These are phyloP conservation scores for Phytophthora palmivora DNA, from an alignment of 352 stramenopile genomes.

Conservation along the genomic window DNA sequence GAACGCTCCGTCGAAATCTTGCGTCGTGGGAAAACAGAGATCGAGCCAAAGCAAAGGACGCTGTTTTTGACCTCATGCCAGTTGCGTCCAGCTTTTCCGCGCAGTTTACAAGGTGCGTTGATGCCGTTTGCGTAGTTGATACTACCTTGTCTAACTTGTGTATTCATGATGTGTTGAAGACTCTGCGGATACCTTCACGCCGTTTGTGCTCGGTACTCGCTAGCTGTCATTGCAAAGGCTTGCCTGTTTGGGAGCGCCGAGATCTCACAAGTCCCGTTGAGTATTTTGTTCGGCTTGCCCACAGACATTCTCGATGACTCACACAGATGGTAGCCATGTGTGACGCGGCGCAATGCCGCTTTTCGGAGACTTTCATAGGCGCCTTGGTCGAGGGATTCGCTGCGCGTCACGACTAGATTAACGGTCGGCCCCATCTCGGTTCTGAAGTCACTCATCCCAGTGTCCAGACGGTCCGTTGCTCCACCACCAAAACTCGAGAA, in stretches of 20 bases:
- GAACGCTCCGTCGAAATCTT: conserved; percentile 24
- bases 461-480: conserved; percentile 11
- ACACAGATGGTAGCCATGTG: background rate
- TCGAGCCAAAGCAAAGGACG: conserved; percentile 1
- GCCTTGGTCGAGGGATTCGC: conserved; percentile 12
- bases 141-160: conserved; percentile 1
- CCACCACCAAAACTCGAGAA: conserved; percentile 13
- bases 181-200: conserved; percentile 28
- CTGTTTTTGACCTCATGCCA: conserved; percentile 34
- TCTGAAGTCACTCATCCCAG: conserved; percentile 20
- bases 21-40: conserved; percentile 17
- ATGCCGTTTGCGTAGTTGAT: background rate
- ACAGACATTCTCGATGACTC: conserved; percentile 13
- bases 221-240: conserved; percentile 33
- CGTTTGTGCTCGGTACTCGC: conserved; percentile 33
- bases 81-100: conserved; percentile 26
- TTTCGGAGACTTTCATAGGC: conserved; percentile 16
- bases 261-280: conserved; percentile 32
- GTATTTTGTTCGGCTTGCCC: conserved; percentile 29
- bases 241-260: conserved; percentile 40
- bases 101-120: conserved; percentile 41
- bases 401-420: conserved; percentile 19
- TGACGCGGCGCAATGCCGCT: conserved; percentile 13
- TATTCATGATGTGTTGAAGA: conserved; percentile 5
- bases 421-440: conserved; percentile 14